A percentile compares a stretch with the other conserved stretches of the same genome.
These are phyloP conservation scores for Penicillium sp. DNA, from an alignment of 2,329 filamentous ascomycete species.

Conservation along the genomic window DNA sequence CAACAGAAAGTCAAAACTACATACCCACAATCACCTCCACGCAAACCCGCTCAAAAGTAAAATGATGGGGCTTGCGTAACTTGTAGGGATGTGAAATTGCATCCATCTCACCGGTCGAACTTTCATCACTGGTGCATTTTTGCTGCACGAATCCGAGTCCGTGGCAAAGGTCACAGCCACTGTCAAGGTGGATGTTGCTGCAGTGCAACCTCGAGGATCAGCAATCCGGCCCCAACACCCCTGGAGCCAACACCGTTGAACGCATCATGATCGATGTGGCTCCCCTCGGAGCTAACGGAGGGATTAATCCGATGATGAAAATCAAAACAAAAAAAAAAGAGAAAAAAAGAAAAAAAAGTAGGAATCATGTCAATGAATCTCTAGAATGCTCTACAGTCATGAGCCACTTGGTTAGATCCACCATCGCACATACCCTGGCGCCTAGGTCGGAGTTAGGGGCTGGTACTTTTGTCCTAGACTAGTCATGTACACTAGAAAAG, in stretches of 20 bases:
- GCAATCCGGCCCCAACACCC: neutral
- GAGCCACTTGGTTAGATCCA: neutral
- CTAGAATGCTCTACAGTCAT: neutral
- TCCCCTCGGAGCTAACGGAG: neutral
- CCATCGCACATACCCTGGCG: neutral
- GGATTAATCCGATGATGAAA: neutral
- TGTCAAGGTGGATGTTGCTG: slow-evolving; percentile 8
- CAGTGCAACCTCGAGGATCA: slow-evolving; percentile 15
- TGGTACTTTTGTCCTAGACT: neutral
- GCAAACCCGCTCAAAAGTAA: neutral
- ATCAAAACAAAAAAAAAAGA: neutral
- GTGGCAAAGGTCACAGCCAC: slow-evolving; percentile 8
- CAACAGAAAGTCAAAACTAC: neutral
- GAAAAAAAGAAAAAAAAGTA: neutral
- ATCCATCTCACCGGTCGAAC: slow-evolving; percentile 10
- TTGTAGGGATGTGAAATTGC: slow-evolving; percentile 13
- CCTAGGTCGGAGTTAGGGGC: neutral
- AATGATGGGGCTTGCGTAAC: slow-evolving; percentile 4
- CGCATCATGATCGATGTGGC: slow-evolving; percentile 1
- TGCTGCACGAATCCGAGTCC: neutral
- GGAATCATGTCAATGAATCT: neutral
- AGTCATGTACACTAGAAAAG: neutral
- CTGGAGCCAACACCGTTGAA: neutral
- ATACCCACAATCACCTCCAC: neutral
- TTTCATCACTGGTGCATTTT: slow-evolving; percentile 15